Evolutionary conservation across 2,329 filamentous ascomycete species (phyloP), one percentile per base, ranked within the genome.

Genomic region (Rhynchosporium agropyri): DNA sequence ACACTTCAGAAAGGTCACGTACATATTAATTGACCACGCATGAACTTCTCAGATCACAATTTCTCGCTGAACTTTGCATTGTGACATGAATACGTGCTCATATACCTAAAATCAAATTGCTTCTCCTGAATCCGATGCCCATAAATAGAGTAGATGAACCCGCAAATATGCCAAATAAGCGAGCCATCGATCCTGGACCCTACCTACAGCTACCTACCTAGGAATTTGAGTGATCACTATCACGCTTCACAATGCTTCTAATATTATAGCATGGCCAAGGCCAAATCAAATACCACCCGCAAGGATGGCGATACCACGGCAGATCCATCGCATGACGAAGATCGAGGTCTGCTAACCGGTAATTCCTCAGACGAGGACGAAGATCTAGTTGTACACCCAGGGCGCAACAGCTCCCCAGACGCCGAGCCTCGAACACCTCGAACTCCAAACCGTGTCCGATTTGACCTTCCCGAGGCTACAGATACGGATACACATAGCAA

Each of bases 261-360:
- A 73, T 73, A 75, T 78, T 75, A 75, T 65, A 74, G 71, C 65
- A 79, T 79, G 77, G 76, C 76, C 74, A 77, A 78, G 76, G 77
- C 76, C 76, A 76, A 73, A 70, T 69, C 69, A 61, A 69, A 70
- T 49, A 73, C 65, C 70, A 51, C 62, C 68, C 69, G 71, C 65
- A 65, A 65, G 57, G 69, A 73, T 68, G 69, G 67, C 58, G 71
- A 69, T 9, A 57, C 31, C 33, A 10, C 63, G 15, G 58, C 58
- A 36, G 50, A 63, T 38, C 62, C 64, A 4, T 42, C 63, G 58
- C 72, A 74, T 60, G 76, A 77, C 67, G 77, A 79, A 70, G 74
- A 77, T 57, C 74, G 76, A 26, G 76, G 77, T 59, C 71, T 79
- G 38, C 75, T 79, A 48, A 72, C 74, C 3, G 66, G 63, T 38